Conservation (phyloP, 306 rosid species). For the Morella rubra region DNA sequence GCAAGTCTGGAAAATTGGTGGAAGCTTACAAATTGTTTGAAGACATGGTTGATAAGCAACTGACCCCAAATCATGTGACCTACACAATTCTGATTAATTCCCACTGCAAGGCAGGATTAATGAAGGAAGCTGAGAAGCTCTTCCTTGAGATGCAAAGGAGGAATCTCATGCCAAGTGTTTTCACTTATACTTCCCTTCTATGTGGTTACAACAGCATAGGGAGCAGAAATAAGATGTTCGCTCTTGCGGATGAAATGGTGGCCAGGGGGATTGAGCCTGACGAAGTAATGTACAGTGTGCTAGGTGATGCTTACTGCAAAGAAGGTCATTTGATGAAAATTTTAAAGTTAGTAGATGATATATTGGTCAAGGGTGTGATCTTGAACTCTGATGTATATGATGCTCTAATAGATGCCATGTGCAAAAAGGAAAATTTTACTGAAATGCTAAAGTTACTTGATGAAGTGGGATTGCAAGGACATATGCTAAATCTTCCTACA, state of each 20-base stretch:
- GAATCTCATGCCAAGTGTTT: slow-evolving; percentile 26
- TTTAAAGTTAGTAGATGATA: slow-evolving; percentile 36
- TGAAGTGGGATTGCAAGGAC: slow-evolving; percentile 33
- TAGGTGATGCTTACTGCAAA: slow-evolving; percentile 40
- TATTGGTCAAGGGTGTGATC: slow-evolving; percentile 26
- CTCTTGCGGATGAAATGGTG: slow-evolving; percentile 43
- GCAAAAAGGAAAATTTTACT: slow-evolving; percentile 20
- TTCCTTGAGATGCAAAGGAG: slow-evolving; percentile 39
- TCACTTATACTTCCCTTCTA: slow-evolving; percentile 41
- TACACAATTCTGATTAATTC: slow-evolving; percentile 40
- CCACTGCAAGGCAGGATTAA: slow-evolving; percentile 31
- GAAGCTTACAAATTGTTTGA: slow-evolving; percentile 42
- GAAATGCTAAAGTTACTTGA: slow-evolving; percentile 31
- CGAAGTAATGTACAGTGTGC: slow-evolving; percentile 25
- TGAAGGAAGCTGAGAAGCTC: slow-evolving; percentile 41
- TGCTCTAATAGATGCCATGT: slow-evolving; percentile 27
- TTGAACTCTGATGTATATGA: slow-evolving; percentile 18
- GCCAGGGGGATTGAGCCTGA: slow-evolving; percentile 35
- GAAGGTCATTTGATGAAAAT: slow-evolving; percentile 35
- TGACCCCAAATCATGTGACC: slow-evolving; percentile 34
- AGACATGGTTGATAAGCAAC: slow-evolving; percentile 31
- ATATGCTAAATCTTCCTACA: slow-evolving; percentile 20
- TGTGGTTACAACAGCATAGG: slow-evolving; percentile 37
- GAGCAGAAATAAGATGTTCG: slow-evolving; percentile 26
- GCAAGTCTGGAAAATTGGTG: slow-evolving; percentile 31